A percentile compares a stretch with the other conserved stretches of the same genome.
phyloP scores from a whole-genome alignment of 306 rosid species.

The Citrullus amarus region DNA sequence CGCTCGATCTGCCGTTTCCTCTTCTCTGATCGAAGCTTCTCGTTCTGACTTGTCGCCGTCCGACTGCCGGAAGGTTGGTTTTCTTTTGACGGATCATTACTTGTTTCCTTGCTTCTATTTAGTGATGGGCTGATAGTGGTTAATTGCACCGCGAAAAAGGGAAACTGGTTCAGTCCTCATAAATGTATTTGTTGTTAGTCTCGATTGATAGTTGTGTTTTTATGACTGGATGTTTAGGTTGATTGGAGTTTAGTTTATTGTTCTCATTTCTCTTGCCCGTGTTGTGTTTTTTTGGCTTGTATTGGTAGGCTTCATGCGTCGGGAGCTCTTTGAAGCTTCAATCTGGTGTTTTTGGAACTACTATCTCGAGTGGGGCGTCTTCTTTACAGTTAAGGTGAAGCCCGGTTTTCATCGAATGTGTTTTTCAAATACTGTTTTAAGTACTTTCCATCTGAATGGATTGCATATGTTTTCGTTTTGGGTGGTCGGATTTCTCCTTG shows the following conservation, averaged over 20 bases:
- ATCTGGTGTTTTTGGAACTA: conserved; percentile 40
- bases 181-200: background rate
- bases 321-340: conserved; percentile 27
- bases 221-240: background rate
- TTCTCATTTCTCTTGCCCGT: background rate
- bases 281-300: background rate
- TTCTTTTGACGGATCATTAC: conserved; percentile 3
- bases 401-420: background rate
- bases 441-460: background rate
- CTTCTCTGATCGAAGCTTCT: conserved; percentile 32
- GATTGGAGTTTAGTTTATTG: background rate
- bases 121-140: background rate
- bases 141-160: background rate
- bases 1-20: conserved; percentile 37
- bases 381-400: conserved; percentile 51
- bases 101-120: background rate
- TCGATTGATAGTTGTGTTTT: background rate
- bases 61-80: background rate
- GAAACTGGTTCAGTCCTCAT: background rate
- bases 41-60: conserved; percentile 20
- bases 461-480: background rate
- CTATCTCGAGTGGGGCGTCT: conserved; percentile 39
- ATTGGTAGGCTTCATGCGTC: conserved; percentile 32
- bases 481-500: background rate
- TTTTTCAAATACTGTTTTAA: background rate